Evolutionary conservation across 192 early-diverging fungal genomes (phyloP).

Genomic region (Chytriomyces sp.): DNA sequence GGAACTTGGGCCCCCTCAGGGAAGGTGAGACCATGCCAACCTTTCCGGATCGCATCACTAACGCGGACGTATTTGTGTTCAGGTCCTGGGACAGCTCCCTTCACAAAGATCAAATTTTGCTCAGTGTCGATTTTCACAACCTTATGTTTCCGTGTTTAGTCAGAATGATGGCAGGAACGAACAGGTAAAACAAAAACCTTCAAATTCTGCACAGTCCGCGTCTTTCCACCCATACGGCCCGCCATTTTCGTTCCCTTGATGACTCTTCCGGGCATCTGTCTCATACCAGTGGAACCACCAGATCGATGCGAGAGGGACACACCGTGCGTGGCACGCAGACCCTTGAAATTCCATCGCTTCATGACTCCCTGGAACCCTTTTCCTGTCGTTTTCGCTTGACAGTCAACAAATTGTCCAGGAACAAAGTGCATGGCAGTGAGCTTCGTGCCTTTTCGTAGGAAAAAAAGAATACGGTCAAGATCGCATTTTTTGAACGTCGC

Average conservation of each 20-base stretch:
- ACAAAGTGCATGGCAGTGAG: slow-evolving; percentile 89
- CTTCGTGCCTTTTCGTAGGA: slow-evolving; percentile 33
- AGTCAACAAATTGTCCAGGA: slow-evolving; percentile 94
- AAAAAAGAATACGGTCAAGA: not conserved
- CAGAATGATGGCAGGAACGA: not conserved
- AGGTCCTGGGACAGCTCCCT: slow-evolving; percentile 87
- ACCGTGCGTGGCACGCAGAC: slow-evolving; percentile 94
- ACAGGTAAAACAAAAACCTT: slow-evolving; percentile 54
- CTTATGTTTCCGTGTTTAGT: not conserved
- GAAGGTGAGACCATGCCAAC: slow-evolving; percentile 47
- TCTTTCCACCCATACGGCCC: slow-evolving; percentile 90
- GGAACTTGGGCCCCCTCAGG: slow-evolving; percentile 49
- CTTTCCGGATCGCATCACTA: slow-evolving; percentile 83
- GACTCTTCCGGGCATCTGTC: slow-evolving; percentile 84
- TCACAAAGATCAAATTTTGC: slow-evolving; percentile 89
- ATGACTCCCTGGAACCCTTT: slow-evolving; percentile 97
- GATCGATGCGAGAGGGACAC: slow-evolving; percentile 87
- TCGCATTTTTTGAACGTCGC: too few species aligned
- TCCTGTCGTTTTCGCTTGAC: slow-evolving; percentile 83
- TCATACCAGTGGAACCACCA: slow-evolving; percentile 85
- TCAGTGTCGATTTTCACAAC: slow-evolving; percentile 76
- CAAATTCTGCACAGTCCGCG: slow-evolving; percentile 77
- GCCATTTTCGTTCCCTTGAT: slow-evolving; percentile 99
- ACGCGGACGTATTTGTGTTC: slow-evolving; percentile 86
- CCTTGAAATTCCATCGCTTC: slow-evolving; percentile 94